These are phyloP conservation scores for Paraurostyla sp. DNA, from an alignment of 73 alveolate genomes.

Conservation along the genomic window DNA sequence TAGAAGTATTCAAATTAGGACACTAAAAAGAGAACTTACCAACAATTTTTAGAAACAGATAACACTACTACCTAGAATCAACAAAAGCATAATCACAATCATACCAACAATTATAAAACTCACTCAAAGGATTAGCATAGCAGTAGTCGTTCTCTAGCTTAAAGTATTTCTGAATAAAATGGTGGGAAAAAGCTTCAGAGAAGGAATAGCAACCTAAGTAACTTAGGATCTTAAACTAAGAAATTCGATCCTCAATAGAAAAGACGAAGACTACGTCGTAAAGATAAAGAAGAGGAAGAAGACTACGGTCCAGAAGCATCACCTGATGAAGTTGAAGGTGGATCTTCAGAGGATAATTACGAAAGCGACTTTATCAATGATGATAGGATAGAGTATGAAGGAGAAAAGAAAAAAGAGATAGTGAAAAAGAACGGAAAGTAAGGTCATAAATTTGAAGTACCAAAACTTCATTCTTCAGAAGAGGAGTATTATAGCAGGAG, in stretches of 20 bases:
- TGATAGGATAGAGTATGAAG: conserved; percentile 54
- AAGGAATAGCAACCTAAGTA: no score
- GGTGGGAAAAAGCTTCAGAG: no score
- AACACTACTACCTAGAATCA: no score
- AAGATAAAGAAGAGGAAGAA: conserved; percentile 29
- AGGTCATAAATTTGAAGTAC: neutral
- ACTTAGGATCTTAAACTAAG: neutral
- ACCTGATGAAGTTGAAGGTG: conserved; percentile 68
- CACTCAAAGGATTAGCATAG: no score
- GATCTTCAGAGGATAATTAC: conserved; percentile 55
- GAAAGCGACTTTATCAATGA: conserved; percentile 78
- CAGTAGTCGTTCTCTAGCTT: no score
- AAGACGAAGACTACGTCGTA: neutral
- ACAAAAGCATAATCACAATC: no score
- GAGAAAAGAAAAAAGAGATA: neutral
- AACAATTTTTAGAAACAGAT: no score
- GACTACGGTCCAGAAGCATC: conserved; percentile 48
- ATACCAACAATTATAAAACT: no score
- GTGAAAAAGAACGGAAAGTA: neutral
- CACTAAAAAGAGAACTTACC: neutral
- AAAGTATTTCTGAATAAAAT: no score
- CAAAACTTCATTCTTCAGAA: neutral
- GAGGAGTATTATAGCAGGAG: conserved; percentile 27
- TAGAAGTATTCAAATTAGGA: neutral
- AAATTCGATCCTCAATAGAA: neutral